Base-by-base conservation (phyloP, 129 eudicot species). In the Ambrosia artemisiifolia region DNA sequence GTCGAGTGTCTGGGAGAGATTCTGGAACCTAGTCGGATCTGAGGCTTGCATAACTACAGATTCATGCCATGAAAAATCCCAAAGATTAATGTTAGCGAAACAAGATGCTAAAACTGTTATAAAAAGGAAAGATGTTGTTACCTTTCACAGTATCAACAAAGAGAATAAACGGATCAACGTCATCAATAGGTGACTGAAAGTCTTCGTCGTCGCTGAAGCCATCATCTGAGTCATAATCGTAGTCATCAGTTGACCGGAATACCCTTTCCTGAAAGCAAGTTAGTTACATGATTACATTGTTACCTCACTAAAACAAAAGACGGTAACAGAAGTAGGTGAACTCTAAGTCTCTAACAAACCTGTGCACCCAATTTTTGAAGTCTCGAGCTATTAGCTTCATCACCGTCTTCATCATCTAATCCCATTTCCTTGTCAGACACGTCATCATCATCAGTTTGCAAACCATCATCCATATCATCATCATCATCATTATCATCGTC, bases 111-210 rank as follows among this genome's bases (percentile, higher is more conserved):
- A 57, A 57, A 57, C 5, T 10, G 35, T 28, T 57, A 4, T 28
- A 57, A 30, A 57, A 11, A 57, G 14, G 6, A 28, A 24, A 57
- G 3, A 57, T 24, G 63, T 71, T 24, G 63, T 71, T 77, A 94
- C 98, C 91, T 83, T 87, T 90, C 9, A 88, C 46, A 28, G 92
- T 80, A 67, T 94, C 96, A 13, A 94, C 96, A 81, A 94, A 94
- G 86, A 87, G 80, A 67, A 94, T 69, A 74, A 90, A 94, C 24
- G 98, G 96, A 74, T 94, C 98, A 64, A 94, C 88, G 59, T 87
- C 92, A 83, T 94, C 96, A 19, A 94, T 87, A 48, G 98, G 98
- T n/a, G 98, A 94, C 62, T 94, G 96, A 74, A 90, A 36, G 17
- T 90, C 98, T 43, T 94, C 96, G 69, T 85, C 91, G 34, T 90